Evolutionary conservation across 257 asterid genomes (phyloP), one percentile per base, ranked within the genome.

Genomic region (Przewalskia tangutica): DNA sequence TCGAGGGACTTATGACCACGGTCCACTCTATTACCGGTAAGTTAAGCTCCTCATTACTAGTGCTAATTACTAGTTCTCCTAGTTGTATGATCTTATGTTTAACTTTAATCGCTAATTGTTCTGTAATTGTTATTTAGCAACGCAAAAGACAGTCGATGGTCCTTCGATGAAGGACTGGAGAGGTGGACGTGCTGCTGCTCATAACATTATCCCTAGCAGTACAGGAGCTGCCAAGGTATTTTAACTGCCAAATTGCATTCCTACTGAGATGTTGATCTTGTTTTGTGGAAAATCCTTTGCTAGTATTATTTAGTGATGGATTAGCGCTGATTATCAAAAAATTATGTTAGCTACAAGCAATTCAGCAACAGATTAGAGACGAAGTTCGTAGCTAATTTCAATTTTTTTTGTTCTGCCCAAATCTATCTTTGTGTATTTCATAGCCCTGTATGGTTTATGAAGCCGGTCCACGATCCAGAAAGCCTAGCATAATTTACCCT

Each of bases 1-100:
- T 81, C 18, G 71, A 56, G 77, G 77, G 75, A 36, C 84, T 90
- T 40, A 89, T 90, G 94, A 89, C 92, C 23, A 90, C 92, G 9
- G 94, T 90, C 27, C 91, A 89, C 79, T 82, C 92, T 81, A 86
- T 89, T 4, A 89, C 91, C 11, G 93, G 91, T 90, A 82, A 86
- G 80, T 75, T 77, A 48, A 40, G 50, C 55, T 18, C 34, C 71
- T 34, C 7, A 54, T 65, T 20, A 36, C 60, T 63, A 4, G 10
- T 51, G 13, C 32, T 50, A 68, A 54, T 65, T 20, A 36, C 60
- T 56, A 40, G 36, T 59, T 9, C 54, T 64, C 46, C 11, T 32
- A 34, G 42, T 54, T 20, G 75, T 77, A 2, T 64, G 16, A 2
- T 73, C 3, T 20, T 16, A 1, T 51, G 40, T 20, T 48, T 6